Base-by-base conservation (phyloP, 2,329 filamentous ascomycete species). In the Huntiella abstrusa region DNA sequence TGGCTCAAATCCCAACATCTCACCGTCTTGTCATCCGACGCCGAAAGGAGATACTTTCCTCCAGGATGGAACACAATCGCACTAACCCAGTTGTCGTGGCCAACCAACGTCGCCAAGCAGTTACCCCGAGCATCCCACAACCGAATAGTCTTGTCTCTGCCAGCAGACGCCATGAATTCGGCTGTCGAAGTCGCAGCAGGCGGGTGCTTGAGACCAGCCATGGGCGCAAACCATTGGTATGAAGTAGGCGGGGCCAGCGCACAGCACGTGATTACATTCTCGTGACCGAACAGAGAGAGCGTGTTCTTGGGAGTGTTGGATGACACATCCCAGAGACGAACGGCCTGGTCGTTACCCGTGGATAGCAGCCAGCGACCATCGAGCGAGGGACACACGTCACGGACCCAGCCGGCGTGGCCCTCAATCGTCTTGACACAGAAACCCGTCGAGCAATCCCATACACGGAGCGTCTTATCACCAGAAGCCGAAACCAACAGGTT, bases 21-120 rank as follows among this genome's bases (percentile, higher is more conserved):
- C 50, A 96, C 69, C 4, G 84, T 87, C 65, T 91, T 93, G 64
- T 96, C 88, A 59, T 96, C 88, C 12, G 80, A 74, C 15, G 82
- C 83, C 5, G 80, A 87, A 4, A 96, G 64, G 1, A 96, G 70
- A 56, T 91, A 95, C 61, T 88, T 92, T 38, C 88, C 88, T 6
- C 84, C 83, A 0, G 88, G 88, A 56, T 95, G 88, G 60, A 94
- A 96, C 7, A 85, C 77, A 4, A 95, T 62, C 1, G 73, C 81
- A 32, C 85, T 77, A 6, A 96, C 76, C 88, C 88, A 96, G 59
- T 95, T 95, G 59, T 95, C 87, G 58, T 95, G 88, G 1, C 88
- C 88, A 1, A 77, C 65, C 1, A 96, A 67, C 0, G 82, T 91
- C 59, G 85, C 88, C 58, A 95, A 77, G 52, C 84, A 75, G 8